Evolutionary conservation across 139 green algal genomes (phyloP), one percentile per base, ranked within the genome.

Genomic region (Picochlorum sp.): DNA sequence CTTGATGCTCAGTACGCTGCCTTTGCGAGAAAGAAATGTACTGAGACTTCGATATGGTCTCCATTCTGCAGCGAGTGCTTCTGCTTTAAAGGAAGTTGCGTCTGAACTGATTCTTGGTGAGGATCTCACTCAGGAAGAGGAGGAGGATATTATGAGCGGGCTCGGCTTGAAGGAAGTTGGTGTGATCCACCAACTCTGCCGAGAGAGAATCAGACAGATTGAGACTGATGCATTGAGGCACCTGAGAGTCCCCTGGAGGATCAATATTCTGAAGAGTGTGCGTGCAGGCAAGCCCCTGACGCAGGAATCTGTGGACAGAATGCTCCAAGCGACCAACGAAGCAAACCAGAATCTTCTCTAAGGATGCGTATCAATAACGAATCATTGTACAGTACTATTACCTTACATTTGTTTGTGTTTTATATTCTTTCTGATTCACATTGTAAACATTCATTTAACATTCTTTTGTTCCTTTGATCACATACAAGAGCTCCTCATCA

Each of bases 141-240:
- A 28, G 24, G 28, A 62, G 7, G 23, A 65, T 30, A 41, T 41
- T 38, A 32, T 49, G 38, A 24, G 16, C 3, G 52, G 26, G 23
- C 24, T 76, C 56, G 52, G 11, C 5, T 28, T 79, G 58, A 66
- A 65, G 46, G 85, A 73, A 44, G 32, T 74, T 34, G 61, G 54
- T 15, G 15, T 21, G 1, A 58, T 64, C 2, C 64, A 79, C 15
- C 64, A 70, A 45, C 57, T 96, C 6, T 90, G 79, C 18, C 67
- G 77, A 32, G 89, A 96, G 77, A 74, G 89, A 24, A 91, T 96
- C 49, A 69, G 89, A 1, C 89, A 96, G 80, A 90, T 96, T 26
- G 89, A 96, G 66, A 62, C 69, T 21, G 88, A 89, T 66, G 89
- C 87, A 20, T 49, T 95, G 52, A 69, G 74, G 4, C 87, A 88